Percentiles rank a stretch among this genome's conserved stretches.
Evolutionary conservation across 1,139 yeast genomes (phyloP).

Genomic region (Pichia sp.): DNA sequence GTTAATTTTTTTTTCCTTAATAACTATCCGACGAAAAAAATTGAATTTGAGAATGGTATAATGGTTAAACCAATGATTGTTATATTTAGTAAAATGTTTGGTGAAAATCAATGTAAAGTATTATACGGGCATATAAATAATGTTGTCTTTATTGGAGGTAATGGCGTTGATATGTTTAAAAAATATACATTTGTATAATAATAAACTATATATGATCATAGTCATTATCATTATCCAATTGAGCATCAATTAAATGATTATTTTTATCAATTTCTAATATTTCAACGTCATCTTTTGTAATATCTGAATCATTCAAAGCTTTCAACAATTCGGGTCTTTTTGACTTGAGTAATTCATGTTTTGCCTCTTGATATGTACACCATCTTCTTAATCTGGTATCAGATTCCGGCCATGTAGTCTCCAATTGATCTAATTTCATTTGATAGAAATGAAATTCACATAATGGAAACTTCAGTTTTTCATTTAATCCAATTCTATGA

Average conservation of each 20-base stretch:
- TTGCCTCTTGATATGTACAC: conserved; percentile 72
- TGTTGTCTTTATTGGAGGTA: conserved; percentile 4
- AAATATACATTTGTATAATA: conserved; percentile 2
- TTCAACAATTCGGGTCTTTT: conserved; percentile 64
- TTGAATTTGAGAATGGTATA: background rate
- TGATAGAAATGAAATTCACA: conserved; percentile 84
- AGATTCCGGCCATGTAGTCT: conserved; percentile 70
- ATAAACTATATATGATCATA: conserved; percentile 6
- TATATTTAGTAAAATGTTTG: conserved; percentile 5
- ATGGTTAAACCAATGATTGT: conserved; percentile 4
- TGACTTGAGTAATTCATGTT: conserved; percentile 50
- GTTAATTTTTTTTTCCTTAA: background rate
- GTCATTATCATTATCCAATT: conserved; percentile 27
- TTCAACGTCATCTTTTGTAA: conserved; percentile 32
- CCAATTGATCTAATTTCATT: conserved; percentile 51
- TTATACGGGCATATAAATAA: background rate
- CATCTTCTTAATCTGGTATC: conserved; percentile 58
- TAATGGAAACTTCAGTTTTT: conserved; percentile 46
- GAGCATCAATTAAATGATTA: conserved; percentile 21
- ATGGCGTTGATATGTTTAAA: conserved; percentile 3
- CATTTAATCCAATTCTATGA: conserved; percentile 33
- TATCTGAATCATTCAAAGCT: conserved; percentile 54
- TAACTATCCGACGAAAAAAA: background rate
- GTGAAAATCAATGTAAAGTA: conserved; percentile 3
- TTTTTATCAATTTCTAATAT: conserved; percentile 21